phyloP scores from a whole-genome alignment of 306 rosid genomes.

The Begonia masoniana region DNA sequence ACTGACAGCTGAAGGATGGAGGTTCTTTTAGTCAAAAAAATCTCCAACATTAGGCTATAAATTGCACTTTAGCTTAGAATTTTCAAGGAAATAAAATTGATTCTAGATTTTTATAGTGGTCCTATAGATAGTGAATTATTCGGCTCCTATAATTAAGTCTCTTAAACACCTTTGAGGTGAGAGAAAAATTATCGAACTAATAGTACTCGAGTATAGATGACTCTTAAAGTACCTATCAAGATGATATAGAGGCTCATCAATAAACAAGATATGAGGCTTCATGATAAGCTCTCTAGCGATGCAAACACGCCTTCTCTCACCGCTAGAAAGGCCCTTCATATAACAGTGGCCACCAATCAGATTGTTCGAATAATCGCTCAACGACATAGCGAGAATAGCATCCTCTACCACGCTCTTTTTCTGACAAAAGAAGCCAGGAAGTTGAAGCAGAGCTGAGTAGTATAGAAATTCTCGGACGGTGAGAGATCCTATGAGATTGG shows the following conservation, averaged over 20 bases:
- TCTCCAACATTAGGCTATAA: no score
- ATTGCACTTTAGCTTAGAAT: no score
- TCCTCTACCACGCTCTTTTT: constrained; percentile 90
- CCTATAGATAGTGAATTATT: no score
- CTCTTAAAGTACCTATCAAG: constrained; percentile 58
- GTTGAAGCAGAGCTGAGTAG: constrained; percentile 89
- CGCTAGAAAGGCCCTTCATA: constrained; percentile 95
- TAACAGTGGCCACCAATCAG: constrained; percentile 91
- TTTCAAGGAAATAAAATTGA: no score
- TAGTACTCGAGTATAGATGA: no score
- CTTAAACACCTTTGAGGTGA: no score
- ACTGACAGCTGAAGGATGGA: no score
- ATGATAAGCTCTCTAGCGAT: constrained; percentile 97
- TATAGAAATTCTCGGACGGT: constrained; percentile 89
- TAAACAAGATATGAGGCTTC: constrained; percentile 87
- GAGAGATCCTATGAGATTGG: constrained; percentile 83
- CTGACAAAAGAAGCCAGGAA: constrained; percentile 94
- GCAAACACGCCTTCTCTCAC: constrained; percentile 87
- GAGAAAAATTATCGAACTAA: no score
- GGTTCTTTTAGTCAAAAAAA: no score
- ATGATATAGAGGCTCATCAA: constrained; percentile 93
- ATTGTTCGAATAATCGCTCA: constrained; percentile 80
- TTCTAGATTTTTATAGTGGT: no score
- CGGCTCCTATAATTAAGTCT: no score
- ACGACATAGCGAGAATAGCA: constrained; percentile 90